Base-by-base conservation (phyloP, 371 early-diverging fungal genomes). In the Nematocida minor region DNA sequence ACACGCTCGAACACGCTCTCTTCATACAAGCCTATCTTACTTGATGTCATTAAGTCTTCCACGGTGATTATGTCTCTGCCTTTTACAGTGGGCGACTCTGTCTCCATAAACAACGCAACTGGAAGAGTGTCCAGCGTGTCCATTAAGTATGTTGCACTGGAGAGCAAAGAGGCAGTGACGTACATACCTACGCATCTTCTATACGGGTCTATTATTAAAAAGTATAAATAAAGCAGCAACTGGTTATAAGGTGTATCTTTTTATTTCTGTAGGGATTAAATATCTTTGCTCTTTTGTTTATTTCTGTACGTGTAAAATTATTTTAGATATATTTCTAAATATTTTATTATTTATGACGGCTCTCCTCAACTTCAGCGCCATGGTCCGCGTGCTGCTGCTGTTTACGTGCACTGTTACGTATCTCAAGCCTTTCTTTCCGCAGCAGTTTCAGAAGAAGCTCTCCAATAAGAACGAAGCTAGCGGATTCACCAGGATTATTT, bases 391-490 rank as follows among this genome's bases (percentile, higher is more conserved):
- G 18, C 82, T 91, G 46, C 82, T 91, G 38, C 85, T 91, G 2
- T 67, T 89, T 42, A 88, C 91, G 51, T 91, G 91, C 83, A 91
- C 91, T 2, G 88, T 89, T 82, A 89, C 91, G 22, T 90, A 90
- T 81, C 80, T 90, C 27, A 86, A 88, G 31, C 88, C 88, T 29
- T 89, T 89, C 80, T 88, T 89, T 67, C 91, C 92, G 22, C 87
- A 89, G 4, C 79, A 90, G 31, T 48, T 91, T 9, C 88, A 88
- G 80, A 86, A 87, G 62, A 89, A 9, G 22, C 34, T 70, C 29
- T 2, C 57, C 38, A 34, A 11, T 4, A 70, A 62, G 29, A 62
- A 70, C 3, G 44, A 89, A 74, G 89, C 89, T 82, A 85, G 86
- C 54, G 89, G 89, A 86, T 84, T 87, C 67, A 38, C 48, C 27